Evolutionary conservation across 257 asterid species (phyloP).

Genomic region (Ilex aquifolium): DNA sequence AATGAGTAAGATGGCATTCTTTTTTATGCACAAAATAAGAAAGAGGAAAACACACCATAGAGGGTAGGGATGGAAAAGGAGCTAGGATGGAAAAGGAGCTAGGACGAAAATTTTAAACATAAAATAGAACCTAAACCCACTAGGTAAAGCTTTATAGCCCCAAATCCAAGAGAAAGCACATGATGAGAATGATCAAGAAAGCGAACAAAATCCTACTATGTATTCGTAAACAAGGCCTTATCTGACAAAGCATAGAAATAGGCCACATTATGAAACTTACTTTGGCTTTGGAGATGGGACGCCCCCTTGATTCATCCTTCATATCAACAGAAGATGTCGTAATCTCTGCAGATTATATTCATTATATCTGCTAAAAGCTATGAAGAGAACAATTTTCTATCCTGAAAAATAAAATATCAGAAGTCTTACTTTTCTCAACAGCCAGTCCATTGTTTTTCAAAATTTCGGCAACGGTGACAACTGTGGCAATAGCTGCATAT

Average conservation of each 20-base stretch:
- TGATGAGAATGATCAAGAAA: neutral
- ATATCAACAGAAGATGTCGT: slow-evolving; percentile 79
- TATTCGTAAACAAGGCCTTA: neutral
- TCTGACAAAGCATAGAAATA: neutral
- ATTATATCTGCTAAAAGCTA: neutral
- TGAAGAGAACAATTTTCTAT: neutral
- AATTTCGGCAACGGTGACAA: neutral
- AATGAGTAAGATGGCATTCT: neutral
- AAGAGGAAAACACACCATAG: neutral
- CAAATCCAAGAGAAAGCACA: neutral
- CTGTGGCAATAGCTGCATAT: neutral
- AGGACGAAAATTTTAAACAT: no score
- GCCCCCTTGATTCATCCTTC: slow-evolving; percentile 68
- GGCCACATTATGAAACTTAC: slow-evolving; percentile 31
- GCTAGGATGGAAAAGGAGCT: neutral
- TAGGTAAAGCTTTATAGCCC: neutral
- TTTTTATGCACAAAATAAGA: neutral
- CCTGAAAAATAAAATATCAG: neutral
- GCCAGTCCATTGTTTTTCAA: neutral
- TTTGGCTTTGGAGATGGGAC: slow-evolving; percentile 70
- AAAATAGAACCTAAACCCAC: neutral
- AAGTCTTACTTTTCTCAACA: neutral
- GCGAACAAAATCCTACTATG: neutral
- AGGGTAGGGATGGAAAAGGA: neutral
- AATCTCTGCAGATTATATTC: slow-evolving; percentile 47